A percentile compares a stretch with the other conserved stretches of the same genome.
phyloP scores from a whole-genome alignment of 306 rosid genomes.

The Cucurbita moschata region DNA sequence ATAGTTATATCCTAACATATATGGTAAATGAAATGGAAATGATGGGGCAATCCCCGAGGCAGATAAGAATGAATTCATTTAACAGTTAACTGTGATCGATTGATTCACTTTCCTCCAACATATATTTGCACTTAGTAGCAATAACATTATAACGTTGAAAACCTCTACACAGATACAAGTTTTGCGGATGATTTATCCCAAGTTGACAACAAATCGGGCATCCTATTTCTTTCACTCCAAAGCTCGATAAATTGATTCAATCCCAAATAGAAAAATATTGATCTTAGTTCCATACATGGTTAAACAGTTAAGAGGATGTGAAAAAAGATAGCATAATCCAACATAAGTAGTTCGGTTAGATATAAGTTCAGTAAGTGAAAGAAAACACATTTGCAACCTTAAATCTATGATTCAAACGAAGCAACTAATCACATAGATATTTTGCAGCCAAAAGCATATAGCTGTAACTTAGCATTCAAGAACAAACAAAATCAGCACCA shows the following conservation, averaged over 20 bases:
- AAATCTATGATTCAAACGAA: not conserved
- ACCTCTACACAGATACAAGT: not conserved
- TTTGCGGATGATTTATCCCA: not conserved
- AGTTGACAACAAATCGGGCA: not conserved
- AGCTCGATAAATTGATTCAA: not conserved
- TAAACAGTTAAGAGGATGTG: not conserved
- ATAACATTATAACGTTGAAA: not conserved
- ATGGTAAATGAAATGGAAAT: not conserved
- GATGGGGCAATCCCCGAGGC: not conserved
- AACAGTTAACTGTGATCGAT: not conserved
- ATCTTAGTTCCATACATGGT: not conserved
- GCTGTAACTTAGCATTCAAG: not conserved
- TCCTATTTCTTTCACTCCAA: not conserved
- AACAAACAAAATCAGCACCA: not conserved
- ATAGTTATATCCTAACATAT: not conserved
- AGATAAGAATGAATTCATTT: not conserved
- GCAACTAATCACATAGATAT: not conserved
- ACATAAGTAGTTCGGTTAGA: not conserved
- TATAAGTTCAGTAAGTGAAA: not conserved
- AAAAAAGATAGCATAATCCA: not conserved
- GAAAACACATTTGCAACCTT: not conserved
- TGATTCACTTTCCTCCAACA: not conserved
- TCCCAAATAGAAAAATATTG: not conserved
- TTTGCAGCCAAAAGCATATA: not conserved
- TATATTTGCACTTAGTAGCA: not conserved